Conservation (phyloP, 768 basidiomycete species). For the Termitomyces sp. region DNA sequence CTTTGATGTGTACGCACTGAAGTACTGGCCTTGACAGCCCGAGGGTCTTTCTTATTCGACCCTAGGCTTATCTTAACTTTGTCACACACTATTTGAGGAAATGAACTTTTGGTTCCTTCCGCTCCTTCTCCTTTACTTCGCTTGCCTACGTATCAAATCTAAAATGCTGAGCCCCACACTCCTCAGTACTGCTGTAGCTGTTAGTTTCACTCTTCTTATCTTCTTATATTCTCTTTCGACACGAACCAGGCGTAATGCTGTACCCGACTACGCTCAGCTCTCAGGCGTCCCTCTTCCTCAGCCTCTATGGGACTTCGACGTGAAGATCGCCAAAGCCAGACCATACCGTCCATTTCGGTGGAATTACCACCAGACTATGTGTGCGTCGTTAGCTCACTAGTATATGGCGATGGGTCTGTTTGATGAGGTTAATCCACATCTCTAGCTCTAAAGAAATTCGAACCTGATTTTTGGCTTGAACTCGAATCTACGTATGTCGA, state of each 20-base stretch:
- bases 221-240: background rate
- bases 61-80: background rate
- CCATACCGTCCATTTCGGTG: constrained; percentile 56
- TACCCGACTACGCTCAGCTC: constrained; percentile 34
- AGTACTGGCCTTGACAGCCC: background rate
- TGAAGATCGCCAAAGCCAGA: constrained; percentile 37
- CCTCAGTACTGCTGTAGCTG: background rate
- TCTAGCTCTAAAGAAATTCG: constrained; percentile 41
- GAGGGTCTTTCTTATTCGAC: background rate
- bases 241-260: background rate
- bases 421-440: background rate
- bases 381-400: constrained; percentile 20
- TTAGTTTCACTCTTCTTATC: background rate
- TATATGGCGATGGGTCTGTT: background rate
- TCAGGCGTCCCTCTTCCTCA: constrained; percentile 39
- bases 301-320: constrained; percentile 36
- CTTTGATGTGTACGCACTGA: background rate
- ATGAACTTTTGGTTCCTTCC: background rate
- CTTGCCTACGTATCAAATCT: background rate
- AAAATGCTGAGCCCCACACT: background rate
- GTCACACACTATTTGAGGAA: background rate
- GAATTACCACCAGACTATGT: constrained; percentile 54
- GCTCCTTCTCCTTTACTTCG: background rate
- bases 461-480: constrained; percentile 55
- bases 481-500: constrained; percentile 46